These are phyloP conservation scores for Russula olivacea DNA, from an alignment of 768 basidiomycete genomes.

Conservation along the genomic window DNA sequence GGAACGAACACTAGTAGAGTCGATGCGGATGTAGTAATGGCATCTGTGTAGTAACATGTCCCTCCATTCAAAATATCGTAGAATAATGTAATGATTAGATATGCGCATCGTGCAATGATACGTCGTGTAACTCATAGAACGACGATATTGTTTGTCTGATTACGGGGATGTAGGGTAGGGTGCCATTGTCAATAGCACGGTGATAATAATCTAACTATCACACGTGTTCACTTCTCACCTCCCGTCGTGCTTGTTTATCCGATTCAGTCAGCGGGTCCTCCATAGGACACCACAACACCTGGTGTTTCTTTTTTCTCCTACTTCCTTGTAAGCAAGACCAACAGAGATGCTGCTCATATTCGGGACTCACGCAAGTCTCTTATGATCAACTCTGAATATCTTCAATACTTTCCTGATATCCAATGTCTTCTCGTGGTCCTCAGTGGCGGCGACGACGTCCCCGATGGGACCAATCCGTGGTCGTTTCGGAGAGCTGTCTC, in stretches of 20 bases:
- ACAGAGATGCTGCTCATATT: not conserved
- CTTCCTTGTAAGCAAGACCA: slow-evolving; percentile 20
- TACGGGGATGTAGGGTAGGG: not conserved
- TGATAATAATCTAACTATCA: slow-evolving; percentile 12
- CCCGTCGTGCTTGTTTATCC: slow-evolving; percentile 46
- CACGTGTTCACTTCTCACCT: slow-evolving; percentile 46
- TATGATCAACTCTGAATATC: slow-evolving; percentile 44
- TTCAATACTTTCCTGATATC: slow-evolving; percentile 37
- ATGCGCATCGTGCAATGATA: not conserved
- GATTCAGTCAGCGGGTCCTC: slow-evolving; percentile 49
- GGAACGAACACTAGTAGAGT: slow-evolving; percentile 4
- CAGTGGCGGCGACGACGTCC: slow-evolving; percentile 26
- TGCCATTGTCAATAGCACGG: not conserved
- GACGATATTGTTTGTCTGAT: not conserved
- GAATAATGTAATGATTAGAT: not conserved
- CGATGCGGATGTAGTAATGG: slow-evolving; percentile 45
- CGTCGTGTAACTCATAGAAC: not conserved
- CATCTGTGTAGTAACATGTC: slow-evolving; percentile 10
- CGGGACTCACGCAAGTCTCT: slow-evolving; percentile 39
- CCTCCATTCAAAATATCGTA: not conserved
- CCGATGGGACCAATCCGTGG: slow-evolving; percentile 2
- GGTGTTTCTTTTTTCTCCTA: slow-evolving; percentile 58
- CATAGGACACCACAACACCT: slow-evolving; percentile 80
- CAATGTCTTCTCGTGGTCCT: slow-evolving; percentile 28
- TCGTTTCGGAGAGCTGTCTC: slow-evolving; percentile 20